Percentiles rank a stretch among this genome's conserved stretches.
These are phyloP conservation scores for Termitomyces sp. DNA, from an alignment of 768 basidiomycete species.

Conservation along the genomic window DNA sequence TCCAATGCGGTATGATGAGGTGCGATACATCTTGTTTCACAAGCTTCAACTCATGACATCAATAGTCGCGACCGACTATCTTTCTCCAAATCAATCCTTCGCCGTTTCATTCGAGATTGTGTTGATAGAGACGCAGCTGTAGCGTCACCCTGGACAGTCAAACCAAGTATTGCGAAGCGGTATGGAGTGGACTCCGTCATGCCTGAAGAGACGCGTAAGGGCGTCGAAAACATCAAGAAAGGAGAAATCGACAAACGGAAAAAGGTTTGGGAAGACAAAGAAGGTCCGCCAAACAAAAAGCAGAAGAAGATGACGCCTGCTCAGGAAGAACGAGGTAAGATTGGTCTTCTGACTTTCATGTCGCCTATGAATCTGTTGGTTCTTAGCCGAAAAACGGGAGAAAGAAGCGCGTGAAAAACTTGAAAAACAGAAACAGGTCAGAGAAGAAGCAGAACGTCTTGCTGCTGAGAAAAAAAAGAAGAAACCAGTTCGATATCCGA, in stretches of 20 bases:
- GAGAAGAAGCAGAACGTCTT: conserved; percentile 67
- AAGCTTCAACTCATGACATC: neutral
- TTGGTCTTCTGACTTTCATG: conserved; percentile 10
- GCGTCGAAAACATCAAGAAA: conserved; percentile 76
- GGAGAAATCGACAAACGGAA: conserved; percentile 92
- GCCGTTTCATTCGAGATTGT: conserved; percentile 93
- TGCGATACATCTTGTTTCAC: conserved; percentile 23
- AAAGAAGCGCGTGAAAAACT: conserved; percentile 67
- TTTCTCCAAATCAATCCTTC: conserved; percentile 95
- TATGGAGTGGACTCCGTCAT: conserved; percentile 84
- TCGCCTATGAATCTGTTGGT: conserved; percentile 17
- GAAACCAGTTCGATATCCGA: conserved; percentile 87
- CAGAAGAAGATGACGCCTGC: conserved; percentile 73
- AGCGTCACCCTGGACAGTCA: conserved; percentile 95
- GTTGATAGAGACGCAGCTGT: conserved; percentile 90
- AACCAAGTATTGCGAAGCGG: conserved; percentile 73
- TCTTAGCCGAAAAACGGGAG: conserved; percentile 57
- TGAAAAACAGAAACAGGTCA: conserved; percentile 56
- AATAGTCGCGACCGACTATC: conserved; percentile 87
- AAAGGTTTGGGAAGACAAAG: conserved; percentile 86
- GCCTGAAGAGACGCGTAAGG: conserved; percentile 78
- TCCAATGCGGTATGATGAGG: conserved; percentile 79
- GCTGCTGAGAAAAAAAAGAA: conserved; percentile 83
- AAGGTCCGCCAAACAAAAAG: conserved; percentile 75
- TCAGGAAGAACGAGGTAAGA: conserved; percentile 69